Conservation (phyloP, 163 green algal genomes). For the Dunaliella salina region DNA sequence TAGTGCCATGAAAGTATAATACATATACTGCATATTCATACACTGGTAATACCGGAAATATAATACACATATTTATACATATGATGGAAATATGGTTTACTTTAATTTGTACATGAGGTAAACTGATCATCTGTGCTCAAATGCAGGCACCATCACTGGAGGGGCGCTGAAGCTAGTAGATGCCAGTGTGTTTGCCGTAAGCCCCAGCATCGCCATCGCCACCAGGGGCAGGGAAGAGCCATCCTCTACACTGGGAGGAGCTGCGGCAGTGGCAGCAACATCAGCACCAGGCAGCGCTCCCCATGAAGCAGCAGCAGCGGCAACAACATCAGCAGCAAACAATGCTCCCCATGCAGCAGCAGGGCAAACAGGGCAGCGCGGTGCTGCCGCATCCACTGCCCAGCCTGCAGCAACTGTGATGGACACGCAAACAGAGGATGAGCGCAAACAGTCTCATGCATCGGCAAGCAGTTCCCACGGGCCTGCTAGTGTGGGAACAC, state of each 20-base stretch:
- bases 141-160: conserved; percentile 82
- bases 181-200: conserved; percentile 26
- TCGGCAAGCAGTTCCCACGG: not conserved
- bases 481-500: not conserved
- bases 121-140: not conserved
- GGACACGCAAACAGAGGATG: not conserved
- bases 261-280: too few relatives aligned
- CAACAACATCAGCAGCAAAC: not conserved
- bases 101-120: not conserved
- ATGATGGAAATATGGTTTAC: not conserved
- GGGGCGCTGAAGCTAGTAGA: conserved; percentile 69
- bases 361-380: not conserved
- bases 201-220: too few relatives aligned
- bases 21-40: not conserved
- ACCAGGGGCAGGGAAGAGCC: too few relatives aligned
- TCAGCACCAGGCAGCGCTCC: too few relatives aligned
- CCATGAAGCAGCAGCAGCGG: too few relatives aligned
- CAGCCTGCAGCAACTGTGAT: too few relatives aligned
- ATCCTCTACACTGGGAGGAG: too few relatives aligned
- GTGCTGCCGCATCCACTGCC: not conserved
- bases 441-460: not conserved
- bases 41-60: not conserved
- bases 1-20: not conserved
- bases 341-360: too few relatives aligned
- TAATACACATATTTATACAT: not conserved